Percentiles rank a stretch among this genome's conserved stretches.
Conservation (phyloP, 2,329 filamentous ascomycete species). For the Beauveria pseudobassiana region DNA sequence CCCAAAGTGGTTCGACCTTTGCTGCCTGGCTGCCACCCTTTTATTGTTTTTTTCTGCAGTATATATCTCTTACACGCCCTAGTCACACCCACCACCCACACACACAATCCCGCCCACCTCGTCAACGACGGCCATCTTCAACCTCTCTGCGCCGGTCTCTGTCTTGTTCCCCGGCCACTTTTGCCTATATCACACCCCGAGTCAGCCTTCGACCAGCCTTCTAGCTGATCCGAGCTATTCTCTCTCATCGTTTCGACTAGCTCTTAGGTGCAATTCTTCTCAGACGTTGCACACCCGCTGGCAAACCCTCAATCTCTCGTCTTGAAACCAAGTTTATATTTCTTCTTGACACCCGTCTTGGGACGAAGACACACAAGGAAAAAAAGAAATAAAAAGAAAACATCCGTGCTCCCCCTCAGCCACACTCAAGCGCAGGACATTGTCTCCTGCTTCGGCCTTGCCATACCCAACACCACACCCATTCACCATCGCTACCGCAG, state of each 20-base stretch:
- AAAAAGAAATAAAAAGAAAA: not conserved
- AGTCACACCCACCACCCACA: not conserved
- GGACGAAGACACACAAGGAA: not conserved
- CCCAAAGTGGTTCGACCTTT: constrained; percentile 9
- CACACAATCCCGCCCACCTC: not conserved
- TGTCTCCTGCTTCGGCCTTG: not conserved
- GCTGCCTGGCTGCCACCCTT: not conserved
- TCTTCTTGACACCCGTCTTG: not conserved
- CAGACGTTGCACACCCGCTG: not conserved
- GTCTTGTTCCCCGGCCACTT: not conserved
- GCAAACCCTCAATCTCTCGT: not conserved
- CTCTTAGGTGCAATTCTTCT: not conserved
- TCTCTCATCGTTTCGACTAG: not conserved
- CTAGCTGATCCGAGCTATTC: not conserved
- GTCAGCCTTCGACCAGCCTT: not conserved
- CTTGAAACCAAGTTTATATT: not conserved
- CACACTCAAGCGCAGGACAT: not conserved
- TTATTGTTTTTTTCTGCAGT: not conserved
- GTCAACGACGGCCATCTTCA: not conserved
- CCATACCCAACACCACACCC: not conserved
- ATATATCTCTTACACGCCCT: constrained; percentile 12
- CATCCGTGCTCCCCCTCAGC: not conserved
- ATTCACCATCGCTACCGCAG: not conserved
- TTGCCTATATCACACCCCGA: not conserved
- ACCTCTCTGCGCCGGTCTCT: not conserved